Evolutionary conservation across 1,139 yeast genomes (phyloP).

Genomic region (Scheffersomyces titani): DNA sequence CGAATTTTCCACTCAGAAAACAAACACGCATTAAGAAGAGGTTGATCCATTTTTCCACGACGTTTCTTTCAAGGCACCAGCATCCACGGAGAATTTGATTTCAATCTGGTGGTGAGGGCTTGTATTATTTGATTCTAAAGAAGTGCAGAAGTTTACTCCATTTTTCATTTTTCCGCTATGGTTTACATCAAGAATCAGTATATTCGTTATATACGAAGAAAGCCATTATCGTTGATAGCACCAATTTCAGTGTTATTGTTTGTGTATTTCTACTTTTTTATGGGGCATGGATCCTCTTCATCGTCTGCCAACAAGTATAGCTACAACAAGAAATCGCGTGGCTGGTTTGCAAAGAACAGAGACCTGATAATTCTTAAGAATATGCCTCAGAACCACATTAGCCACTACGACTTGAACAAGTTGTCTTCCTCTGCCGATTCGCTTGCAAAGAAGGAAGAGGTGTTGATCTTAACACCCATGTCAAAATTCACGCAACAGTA

Average conservation of each 20-base stretch:
- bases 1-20: neutral
- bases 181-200: slow-evolving; percentile 29
- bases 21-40: neutral
- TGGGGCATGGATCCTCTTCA: slow-evolving; percentile 23
- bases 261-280: slow-evolving; percentile 43
- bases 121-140: neutral
- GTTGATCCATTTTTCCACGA: neutral
- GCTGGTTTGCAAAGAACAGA: slow-evolving; percentile 49
- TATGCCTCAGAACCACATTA: slow-evolving; percentile 75
- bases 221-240: slow-evolving; percentile 48
- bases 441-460: slow-evolving; percentile 73
- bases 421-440: slow-evolving; percentile 71
- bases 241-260: slow-evolving; percentile 47
- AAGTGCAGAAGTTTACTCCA: neutral
- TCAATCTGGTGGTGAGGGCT: neutral
- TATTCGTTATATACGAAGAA: slow-evolving; percentile 61
- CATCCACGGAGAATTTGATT: neutral
- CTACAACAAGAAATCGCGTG: slow-evolving; percentile 50
- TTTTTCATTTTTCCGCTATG: slow-evolving; percentile 1
- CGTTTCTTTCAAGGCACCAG: neutral
- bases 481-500: slow-evolving; percentile 80
- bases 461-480: slow-evolving; percentile 85
- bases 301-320: slow-evolving; percentile 40
- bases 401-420: slow-evolving; percentile 81
- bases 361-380: slow-evolving; percentile 56